Evolutionary conservation across 257 asterid species (phyloP).

Genomic region (Leonotis leonurus): DNA sequence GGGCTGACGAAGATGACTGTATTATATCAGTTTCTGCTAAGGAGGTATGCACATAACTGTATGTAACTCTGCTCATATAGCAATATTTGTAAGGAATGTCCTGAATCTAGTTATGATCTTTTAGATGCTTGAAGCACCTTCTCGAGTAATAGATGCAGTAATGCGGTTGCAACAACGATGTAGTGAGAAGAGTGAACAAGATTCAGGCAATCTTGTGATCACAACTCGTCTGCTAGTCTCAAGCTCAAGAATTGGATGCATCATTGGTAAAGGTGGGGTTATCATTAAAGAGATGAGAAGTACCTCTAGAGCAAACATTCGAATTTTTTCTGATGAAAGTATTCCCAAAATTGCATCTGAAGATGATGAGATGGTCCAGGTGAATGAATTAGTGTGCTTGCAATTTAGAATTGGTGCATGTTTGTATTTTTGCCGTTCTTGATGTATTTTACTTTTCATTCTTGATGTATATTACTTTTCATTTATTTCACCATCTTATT

Average conservation of each 20-base stretch:
- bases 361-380: conserved; percentile 92
- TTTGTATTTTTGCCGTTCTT: background rate
- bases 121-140: conserved; percentile 67
- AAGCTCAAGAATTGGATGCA: conserved; percentile 73
- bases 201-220: conserved; percentile 45
- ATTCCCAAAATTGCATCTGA: conserved; percentile 78
- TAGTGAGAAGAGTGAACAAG: conserved; percentile 61
- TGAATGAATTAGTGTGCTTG: conserved; percentile 20
- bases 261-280: conserved; percentile 88
- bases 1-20: conserved; percentile 75
- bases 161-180: conserved; percentile 80
- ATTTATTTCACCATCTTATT: background rate
- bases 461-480: background rate
- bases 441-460: too few relatives aligned
- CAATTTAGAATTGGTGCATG: background rate
- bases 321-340: conserved; percentile 59
- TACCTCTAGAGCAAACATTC: conserved; percentile 68
- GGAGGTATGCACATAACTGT: conserved; percentile 48
- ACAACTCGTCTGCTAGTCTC: conserved; percentile 69
- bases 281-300: conserved; percentile 74
- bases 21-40: conserved; percentile 64
- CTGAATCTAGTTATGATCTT: conserved; percentile 15
- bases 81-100: background rate
- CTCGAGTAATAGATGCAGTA: conserved; percentile 69
- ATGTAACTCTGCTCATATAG: background rate